Evolutionary conservation across 495 filamentous ascomycete genomes (phyloP).

Genomic region (Xylaria venustula): DNA sequence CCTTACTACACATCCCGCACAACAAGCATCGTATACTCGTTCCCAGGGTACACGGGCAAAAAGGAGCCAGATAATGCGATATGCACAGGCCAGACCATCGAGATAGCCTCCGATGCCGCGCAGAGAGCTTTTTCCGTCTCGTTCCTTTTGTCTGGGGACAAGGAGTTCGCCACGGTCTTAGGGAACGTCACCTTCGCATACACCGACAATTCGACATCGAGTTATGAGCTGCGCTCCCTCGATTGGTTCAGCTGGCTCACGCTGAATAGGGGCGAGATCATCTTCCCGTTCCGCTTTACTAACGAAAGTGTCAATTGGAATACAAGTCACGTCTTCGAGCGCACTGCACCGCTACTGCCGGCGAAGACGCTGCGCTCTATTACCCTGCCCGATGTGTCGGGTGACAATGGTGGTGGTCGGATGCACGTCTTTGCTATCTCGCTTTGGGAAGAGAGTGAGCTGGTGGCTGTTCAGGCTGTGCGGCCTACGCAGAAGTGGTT

Average conservation of each 20-base stretch:
- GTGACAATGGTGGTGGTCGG: constrained; percentile 30
- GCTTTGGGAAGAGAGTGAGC: constrained; percentile 16
- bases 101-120: constrained; percentile 21
- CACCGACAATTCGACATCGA: constrained; percentile 39
- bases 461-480: constrained; percentile 46
- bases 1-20: constrained; percentile 41
- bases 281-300: constrained; percentile 50
- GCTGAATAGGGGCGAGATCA: constrained; percentile 48
- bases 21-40: constrained; percentile 44
- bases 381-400: constrained; percentile 38
- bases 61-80: constrained; percentile 44
- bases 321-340: constrained; percentile 52
- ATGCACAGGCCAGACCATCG: constrained; percentile 41
- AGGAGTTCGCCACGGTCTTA: constrained; percentile 42
- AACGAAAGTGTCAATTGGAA: constrained; percentile 47
- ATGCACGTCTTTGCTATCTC: constrained; percentile 49
- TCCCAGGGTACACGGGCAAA: constrained; percentile 45
- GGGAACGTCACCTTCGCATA: constrained; percentile 49
- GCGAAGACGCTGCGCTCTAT: constrained; percentile 44
- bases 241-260: constrained; percentile 50
- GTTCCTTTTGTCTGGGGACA: constrained; percentile 43
- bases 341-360: constrained; percentile 45
- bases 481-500: constrained; percentile 52
- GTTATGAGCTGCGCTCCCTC: constrained; percentile 42
- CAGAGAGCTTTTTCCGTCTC: constrained; percentile 45